Evolutionary conservation across 1,284 basidiomycete species (phyloP).

Genomic region (Mycena sp.): DNA sequence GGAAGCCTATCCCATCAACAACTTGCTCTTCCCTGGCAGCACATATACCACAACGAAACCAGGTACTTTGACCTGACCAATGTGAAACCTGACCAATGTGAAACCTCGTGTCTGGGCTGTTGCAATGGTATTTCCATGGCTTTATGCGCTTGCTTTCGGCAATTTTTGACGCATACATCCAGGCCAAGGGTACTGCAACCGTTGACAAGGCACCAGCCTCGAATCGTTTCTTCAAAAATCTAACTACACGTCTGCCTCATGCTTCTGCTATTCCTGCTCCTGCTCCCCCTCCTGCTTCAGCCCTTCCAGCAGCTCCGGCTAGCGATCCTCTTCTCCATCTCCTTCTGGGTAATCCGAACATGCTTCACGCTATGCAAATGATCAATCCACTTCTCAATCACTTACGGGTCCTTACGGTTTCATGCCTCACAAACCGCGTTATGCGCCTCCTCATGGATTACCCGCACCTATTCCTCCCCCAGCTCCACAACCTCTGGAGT

Average conservation of each 20-base stretch:
- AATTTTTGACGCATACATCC: background rate
- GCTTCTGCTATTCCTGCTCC: background rate
- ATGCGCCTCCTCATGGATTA: background rate
- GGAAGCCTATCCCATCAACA: conserved; percentile 2
- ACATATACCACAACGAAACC: conserved; percentile 2
- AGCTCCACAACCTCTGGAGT: background rate
- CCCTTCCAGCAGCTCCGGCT: background rate
- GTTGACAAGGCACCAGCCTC: background rate
- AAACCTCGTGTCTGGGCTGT: conserved; percentile 1
- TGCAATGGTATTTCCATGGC: conserved; percentile 2
- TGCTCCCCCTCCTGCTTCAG: background rate
- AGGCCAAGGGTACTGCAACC: background rate
- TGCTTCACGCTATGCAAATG: background rate
- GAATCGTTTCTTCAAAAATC: conserved; percentile 1
- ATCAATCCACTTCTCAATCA: background rate
- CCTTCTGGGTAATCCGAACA: background rate
- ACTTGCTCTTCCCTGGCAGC: conserved; percentile 1
- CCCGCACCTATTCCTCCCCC: background rate
- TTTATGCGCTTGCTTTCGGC: background rate
- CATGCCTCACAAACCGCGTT: background rate
- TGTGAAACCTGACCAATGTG: background rate
- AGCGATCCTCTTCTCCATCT: background rate
- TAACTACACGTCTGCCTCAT: background rate
- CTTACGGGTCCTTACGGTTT: background rate
- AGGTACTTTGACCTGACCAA: background rate